These are phyloP conservation scores for Teratosphaeria destructans DNA, from an alignment of 2,329 filamentous ascomycete genomes.

Conservation along the genomic window DNA sequence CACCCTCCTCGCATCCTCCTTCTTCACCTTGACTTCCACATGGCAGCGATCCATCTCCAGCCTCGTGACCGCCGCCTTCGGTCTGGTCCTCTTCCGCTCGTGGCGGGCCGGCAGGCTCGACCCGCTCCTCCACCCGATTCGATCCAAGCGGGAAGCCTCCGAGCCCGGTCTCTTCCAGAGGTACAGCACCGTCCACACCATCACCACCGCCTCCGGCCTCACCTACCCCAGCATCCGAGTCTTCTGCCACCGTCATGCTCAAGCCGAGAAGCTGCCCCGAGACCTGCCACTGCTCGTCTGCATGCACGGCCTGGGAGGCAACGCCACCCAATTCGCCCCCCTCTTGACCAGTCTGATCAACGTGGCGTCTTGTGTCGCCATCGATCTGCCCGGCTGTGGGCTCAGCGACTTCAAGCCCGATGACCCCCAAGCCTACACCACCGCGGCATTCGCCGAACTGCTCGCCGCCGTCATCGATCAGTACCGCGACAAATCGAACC, in stretches of 20 bases:
- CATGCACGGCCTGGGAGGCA: slow-evolving; percentile 88
- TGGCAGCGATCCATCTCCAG: background rate
- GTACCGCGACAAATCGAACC: slow-evolving; percentile 52
- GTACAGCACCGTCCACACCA: slow-evolving; percentile 60
- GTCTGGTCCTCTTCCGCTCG: background rate
- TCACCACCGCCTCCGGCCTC: slow-evolving; percentile 56
- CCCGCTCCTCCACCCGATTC: background rate
- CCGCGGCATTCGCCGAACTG: slow-evolving; percentile 64
- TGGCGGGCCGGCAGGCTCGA: slow-evolving; percentile 2
- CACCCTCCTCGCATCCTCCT: background rate
- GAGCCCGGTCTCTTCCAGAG: slow-evolving; percentile 75
- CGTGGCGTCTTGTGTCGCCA: slow-evolving; percentile 70
- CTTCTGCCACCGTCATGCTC: slow-evolving; percentile 73
- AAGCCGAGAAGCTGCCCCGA: slow-evolving; percentile 68
- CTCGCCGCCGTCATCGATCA: slow-evolving; percentile 64
- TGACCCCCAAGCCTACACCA: slow-evolving; percentile 68
- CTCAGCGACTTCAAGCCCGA: slow-evolving; percentile 62
- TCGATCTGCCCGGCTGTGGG: slow-evolving; percentile 87
- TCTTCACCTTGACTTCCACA: background rate
- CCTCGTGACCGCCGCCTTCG: background rate
- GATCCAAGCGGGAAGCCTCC: slow-evolving; percentile 28
- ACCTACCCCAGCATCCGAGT: slow-evolving; percentile 69
- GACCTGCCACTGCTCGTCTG: slow-evolving; percentile 77
- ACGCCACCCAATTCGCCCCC: slow-evolving; percentile 74
- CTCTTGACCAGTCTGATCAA: slow-evolving; percentile 73